Percentiles rank a stretch among this genome's conserved stretches.
These are phyloP conservation scores for Stachybotrys elegans DNA, from an alignment of 2,329 filamentous ascomycete species.

Conservation along the genomic window DNA sequence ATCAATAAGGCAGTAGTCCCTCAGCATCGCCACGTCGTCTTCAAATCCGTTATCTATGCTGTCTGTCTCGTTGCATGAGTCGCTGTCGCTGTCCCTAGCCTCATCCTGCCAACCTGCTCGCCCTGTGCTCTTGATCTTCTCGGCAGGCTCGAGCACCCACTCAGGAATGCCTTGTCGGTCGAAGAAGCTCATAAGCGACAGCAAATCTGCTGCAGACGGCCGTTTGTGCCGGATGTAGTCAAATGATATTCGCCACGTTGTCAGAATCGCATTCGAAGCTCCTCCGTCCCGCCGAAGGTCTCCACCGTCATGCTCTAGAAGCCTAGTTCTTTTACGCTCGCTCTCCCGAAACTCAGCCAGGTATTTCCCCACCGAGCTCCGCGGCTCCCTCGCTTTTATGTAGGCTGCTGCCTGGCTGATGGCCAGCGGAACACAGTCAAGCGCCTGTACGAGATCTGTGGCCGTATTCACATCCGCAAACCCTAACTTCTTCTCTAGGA, in stretches of 20 bases:
- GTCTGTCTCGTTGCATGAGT: not conserved
- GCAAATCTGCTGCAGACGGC: constrained; percentile 3
- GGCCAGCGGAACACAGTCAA: constrained; percentile 24
- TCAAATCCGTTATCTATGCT: not conserved
- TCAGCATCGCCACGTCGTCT: not conserved
- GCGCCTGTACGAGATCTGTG: constrained; percentile 10
- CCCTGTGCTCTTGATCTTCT: not conserved
- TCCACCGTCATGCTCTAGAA: constrained; percentile 19
- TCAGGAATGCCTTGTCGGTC: constrained; percentile 4
- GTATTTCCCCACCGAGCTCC: constrained; percentile 22
- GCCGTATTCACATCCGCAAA: not conserved
- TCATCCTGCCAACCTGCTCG: not conserved
- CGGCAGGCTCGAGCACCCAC: not conserved
- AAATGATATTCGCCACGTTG: constrained; percentile 24
- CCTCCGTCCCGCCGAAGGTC: constrained; percentile 11
- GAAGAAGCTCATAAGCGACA: constrained; percentile 7
- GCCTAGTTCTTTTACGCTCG: constrained; percentile 17
- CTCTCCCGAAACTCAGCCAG: constrained; percentile 21
- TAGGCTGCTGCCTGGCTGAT: constrained; percentile 24
- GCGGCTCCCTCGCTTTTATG: constrained; percentile 15
- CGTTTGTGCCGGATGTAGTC: constrained; percentile 17
- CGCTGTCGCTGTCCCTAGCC: not conserved
- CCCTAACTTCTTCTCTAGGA: constrained; percentile 12
- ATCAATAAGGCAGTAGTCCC: not conserved
- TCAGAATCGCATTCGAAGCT: constrained; percentile 11